Evolutionary conservation across 352 stramenopile species (phyloP), one percentile per base, ranked within the genome.

Genomic region (Globisporangium yorkense): DNA sequence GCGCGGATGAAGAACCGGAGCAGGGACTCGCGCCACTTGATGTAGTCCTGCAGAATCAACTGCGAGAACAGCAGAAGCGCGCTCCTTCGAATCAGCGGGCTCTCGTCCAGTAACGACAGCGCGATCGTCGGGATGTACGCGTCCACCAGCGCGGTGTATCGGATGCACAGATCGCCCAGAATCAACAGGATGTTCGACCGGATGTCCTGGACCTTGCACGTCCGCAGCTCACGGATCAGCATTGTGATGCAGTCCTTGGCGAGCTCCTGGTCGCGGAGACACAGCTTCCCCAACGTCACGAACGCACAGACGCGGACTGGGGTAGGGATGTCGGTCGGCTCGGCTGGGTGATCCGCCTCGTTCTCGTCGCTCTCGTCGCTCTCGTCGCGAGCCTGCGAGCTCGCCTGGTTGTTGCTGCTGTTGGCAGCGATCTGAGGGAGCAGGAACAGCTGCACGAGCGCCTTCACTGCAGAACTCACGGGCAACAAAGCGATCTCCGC

Each of bases 1-100:
- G 92, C 90, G 10, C 96, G 94, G 44, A 99, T 76, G 69, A 98
- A 98, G 61, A 97, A 96, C 47, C 96, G 91, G 45, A 98, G 74
- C 3, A 99, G 68, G 10, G 97, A 89, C 29, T 98, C 97, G 31
- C 95, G 87, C 95, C 96, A 99, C 74, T 99, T 99, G 65, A 99
- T 95, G 72, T 98, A 99, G 68, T 99, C 97, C 71, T 99, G 96
- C 5, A 99, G 71, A 18, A 99, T 82, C 15, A 99, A 73, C 62
- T 96, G 95, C 0, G 95, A 97, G 54, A 99, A 91, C 4, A 99
- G 65, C 29, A 99, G 61, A n/a, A 99, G 71, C 20, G 96, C 93
- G 60, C 97, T 97, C 41, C 97, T 95, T 13, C 97, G 90, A 37
- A 99, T 83, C 27, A 97, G 57, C 5, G 78, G 75, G 53, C 87